Evolutionary conservation across 768 basidiomycete species (phyloP).

Genomic region (Steccherinum ochraceum): DNA sequence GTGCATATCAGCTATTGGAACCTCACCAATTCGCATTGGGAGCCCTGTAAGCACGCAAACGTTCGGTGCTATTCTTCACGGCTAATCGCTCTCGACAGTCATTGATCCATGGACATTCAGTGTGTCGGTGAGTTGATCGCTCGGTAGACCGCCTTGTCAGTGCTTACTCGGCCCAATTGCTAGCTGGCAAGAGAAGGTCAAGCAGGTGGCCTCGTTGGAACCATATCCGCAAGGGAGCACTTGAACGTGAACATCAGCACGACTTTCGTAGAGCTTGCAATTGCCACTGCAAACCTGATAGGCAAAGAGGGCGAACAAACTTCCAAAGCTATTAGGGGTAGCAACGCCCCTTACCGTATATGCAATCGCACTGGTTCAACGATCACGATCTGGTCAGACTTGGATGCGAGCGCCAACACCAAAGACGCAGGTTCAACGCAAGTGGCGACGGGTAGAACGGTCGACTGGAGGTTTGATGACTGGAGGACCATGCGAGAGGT

Average conservation of each 20-base stretch:
- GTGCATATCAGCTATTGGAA: constrained; percentile 95
- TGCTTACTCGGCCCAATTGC: not conserved
- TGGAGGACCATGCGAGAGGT: constrained; percentile 94
- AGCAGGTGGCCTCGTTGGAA: constrained; percentile 48
- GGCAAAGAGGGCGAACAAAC: constrained; percentile 67
- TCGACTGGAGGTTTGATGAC: constrained; percentile 97
- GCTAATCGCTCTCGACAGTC: constrained; percentile 35
- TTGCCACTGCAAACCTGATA: constrained; percentile 68
- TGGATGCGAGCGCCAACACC: constrained; percentile 41
- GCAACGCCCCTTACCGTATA: constrained; percentile 90
- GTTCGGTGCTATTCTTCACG: constrained; percentile 5
- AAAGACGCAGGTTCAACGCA: constrained; percentile 49
- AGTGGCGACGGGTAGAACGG: constrained; percentile 64
- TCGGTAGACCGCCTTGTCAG: not conserved
- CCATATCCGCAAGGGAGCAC: constrained; percentile 69
- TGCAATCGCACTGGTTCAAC: constrained; percentile 87
- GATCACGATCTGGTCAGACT: constrained; percentile 81
- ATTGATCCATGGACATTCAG: constrained; percentile 96
- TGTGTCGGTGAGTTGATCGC: constrained; percentile 42
- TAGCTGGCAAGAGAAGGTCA: constrained; percentile 50
- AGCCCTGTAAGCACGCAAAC: constrained; percentile 57
- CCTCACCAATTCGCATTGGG: constrained; percentile 96
- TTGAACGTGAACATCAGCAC: constrained; percentile 90
- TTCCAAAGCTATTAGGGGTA: constrained; percentile 73
- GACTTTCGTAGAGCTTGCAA: constrained; percentile 80